Base-by-base conservation (phyloP, 75 land plant species). In the Pinus albicaulis region DNA sequence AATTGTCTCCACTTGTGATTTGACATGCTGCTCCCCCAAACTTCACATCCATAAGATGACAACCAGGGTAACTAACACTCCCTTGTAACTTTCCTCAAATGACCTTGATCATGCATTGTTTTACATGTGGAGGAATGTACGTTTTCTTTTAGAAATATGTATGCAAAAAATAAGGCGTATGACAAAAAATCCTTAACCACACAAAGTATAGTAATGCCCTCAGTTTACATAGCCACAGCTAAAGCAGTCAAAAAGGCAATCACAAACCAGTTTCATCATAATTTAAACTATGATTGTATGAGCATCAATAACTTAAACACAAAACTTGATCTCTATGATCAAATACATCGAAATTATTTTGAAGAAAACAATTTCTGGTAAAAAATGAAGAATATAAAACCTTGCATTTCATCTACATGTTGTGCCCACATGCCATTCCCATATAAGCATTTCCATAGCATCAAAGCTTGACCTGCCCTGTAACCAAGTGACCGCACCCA, bases 371-470 rank as follows among this genome's bases (percentile, higher is more conserved):
- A 44, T 7, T 44, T 73, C 31, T 73, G 48, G 28, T 10, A 22
- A 73, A 17, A 73, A 52, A 13, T 23, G 15, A n/a, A 74, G 57
- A 38, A n/a, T 25, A 20, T 57, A 25, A 36, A 57, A 93, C 95
- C 95, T 86, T 83, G 77, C 55, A 95, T 73, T 76, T 87, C 94
- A 71, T 88, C 89, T 64, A 55, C 55, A 48, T 48, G 66, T 57
- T 89, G 90, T 19, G 90, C 98, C 98, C 95, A 95, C 41, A 74
- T 85, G 61, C 86, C 83, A 60, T 88, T 76, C 28, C 96, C 92
- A 81, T 95, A 95, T 16, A 95, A 73, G 15, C 87, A 85, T 78
- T 88, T 93, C 98, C 98, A 95, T 55, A 95, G 74, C 90, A 91
- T 90, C 80, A 88, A 11, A 24, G 98, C 98, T 75, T 92, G 90